Base-by-base conservation (phyloP, 1,284 basidiomycete species). In the Ceratobasidium sp. region DNA sequence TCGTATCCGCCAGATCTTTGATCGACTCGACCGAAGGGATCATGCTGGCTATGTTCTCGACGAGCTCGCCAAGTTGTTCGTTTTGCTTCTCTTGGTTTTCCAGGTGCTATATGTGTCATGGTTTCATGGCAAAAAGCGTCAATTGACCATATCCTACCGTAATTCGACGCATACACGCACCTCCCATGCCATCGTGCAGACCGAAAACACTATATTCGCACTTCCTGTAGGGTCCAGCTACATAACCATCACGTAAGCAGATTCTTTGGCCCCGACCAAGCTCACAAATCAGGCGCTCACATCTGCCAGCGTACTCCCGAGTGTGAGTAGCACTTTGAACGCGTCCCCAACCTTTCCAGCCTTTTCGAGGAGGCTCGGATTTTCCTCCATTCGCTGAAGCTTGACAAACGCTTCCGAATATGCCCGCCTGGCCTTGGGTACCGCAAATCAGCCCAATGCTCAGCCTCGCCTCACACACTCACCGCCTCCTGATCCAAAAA, bases 151-250 rank as follows among this genome's bases (percentile, higher is more conserved):
- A 30, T 30, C 27, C 27, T 30, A 30, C 27, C 27, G 27, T 30
- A 30, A 14, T 14, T 8, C 41, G 30, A 30, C 27, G 27, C 27
- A 30, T 30, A 30, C 12, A 48, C 46, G 46, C 46, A 48, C 46
- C 18, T 12, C 46, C 46, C 46, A 48, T 18, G 46, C 46, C 46
- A 12, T 48, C 10, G 46, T 48, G 18, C 46, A 48, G 12, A 48
- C 46, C 18, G 46, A 55, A 30, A 30, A 30, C 27, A 30, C 27
- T 30, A 30, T 30, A 30, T 30, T 30, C 27, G 27, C 27, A 30
- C 52, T 23, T 55, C 52, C 52, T 23, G 52, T 55, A 16, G 52
- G 52, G n/a, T 55, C 52, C 52, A 55, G n/a, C 52, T 55, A 20
- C 23, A 20, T 23, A 55, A 55, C 23, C 18, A 55, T 23, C 7